Base-by-base conservation (phyloP, 1,139 yeast species). In the Nakaseomyces sp. region DNA sequence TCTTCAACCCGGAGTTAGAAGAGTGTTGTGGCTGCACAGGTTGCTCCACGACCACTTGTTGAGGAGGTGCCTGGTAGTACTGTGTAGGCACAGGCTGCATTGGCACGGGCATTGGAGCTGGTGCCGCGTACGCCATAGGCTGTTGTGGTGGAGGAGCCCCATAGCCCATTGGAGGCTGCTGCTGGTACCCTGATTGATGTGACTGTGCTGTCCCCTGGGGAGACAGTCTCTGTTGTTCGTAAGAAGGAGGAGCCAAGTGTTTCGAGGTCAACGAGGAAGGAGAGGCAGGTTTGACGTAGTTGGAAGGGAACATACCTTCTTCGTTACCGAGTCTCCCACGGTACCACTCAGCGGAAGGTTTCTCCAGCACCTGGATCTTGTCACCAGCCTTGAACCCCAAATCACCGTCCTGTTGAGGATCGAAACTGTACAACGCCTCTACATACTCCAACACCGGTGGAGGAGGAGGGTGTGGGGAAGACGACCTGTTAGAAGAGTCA, bases 281-380 rank as follows among this genome's bases (percentile, higher is more conserved):
- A 16, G 69, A 68, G 7, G 74, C 65, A 4, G 72, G 63, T 48
- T 68, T 72, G 39, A 87, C 94, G 60, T 91, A 91, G 63, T 87
- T 87, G 2, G 93, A 70, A 5, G 98, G 98, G 69, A 91, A 89
- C 55, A 89, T 80, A 20, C 98, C 98, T 7, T 75, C 74, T 20
- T 65, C 63, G 37, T 77, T 76, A 36, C 76, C 73, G 46, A 70
- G 66, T 19, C 70, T 69, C 37, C 98, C 97, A 61, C 77, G 81
- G 87, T 93, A 88, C 97, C 98, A 89, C 61, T 88, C 93, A 33
- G 74, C 73, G 17, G 93, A 85, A 47, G 83, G 72, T 60, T 78
- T 86, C 59, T 88, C 95, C 5, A 76, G 50, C 6, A 91, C 75
- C 32, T 75, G 75, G 44, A 91, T 64, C 56, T 74, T 77, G 50